Evolutionary conservation across 495 filamentous ascomycete genomes (phyloP).

Genomic region (Corynascus novoguineensis): DNA sequence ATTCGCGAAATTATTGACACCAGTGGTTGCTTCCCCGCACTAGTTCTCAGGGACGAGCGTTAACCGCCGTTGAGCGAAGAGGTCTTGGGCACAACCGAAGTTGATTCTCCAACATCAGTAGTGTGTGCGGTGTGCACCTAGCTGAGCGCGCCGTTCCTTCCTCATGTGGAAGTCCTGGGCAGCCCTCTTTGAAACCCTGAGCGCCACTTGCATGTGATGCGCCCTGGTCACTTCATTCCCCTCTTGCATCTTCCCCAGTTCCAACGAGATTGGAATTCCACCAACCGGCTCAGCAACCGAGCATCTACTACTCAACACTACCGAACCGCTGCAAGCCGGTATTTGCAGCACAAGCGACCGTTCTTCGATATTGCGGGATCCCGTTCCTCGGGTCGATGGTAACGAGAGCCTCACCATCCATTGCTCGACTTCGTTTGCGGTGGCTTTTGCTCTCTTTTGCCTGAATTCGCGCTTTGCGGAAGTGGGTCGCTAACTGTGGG

Average conservation of each 20-base stretch:
- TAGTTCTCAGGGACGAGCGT: neutral
- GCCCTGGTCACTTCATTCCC: no score
- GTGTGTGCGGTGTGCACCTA: no score
- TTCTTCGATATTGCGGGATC: constrained; percentile 25
- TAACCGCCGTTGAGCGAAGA: neutral
- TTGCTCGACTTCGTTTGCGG: no score
- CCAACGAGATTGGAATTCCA: no score
- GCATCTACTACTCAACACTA: neutral
- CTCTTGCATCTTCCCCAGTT: neutral
- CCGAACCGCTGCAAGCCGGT: constrained; percentile 22
- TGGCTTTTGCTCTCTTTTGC: no score
- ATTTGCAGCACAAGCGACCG: constrained; percentile 13
- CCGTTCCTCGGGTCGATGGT: constrained; percentile 21
- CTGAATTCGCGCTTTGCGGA: constrained; percentile 6
- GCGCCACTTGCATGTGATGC: neutral
- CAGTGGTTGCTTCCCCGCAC: neutral
- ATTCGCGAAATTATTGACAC: neutral
- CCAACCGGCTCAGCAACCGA: neutral
- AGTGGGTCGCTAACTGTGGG: neutral
- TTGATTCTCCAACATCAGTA: no score
- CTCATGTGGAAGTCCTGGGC: neutral
- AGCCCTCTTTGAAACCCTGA: neutral
- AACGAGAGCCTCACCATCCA: no score
- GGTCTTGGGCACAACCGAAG: no score
- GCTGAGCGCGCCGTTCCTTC: neutral